phyloP scores from a whole-genome alignment of 2,329 filamentous ascomycete genomes.

The Alternaria tenuissima region DNA sequence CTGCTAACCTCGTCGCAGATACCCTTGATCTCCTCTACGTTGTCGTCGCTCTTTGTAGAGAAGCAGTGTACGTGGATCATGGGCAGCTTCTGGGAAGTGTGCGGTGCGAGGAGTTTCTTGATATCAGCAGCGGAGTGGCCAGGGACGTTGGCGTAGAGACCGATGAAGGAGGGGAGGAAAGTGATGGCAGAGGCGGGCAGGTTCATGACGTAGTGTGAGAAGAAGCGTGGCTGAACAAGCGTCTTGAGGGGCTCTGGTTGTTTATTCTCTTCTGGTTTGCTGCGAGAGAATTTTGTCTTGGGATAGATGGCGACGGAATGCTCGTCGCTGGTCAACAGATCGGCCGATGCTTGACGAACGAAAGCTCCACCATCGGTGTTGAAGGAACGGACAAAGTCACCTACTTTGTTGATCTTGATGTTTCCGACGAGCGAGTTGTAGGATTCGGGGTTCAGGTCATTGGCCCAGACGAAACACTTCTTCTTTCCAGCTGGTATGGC shows the following conservation, averaged over 20 bases:
- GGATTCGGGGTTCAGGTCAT: slow-evolving; percentile 94
- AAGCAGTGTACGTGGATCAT: slow-evolving; percentile 97
- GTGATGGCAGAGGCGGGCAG: slow-evolving; percentile 88
- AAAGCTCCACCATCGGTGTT: slow-evolving; percentile 85
- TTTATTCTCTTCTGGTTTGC: slow-evolving; percentile 24
- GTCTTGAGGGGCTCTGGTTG: slow-evolving; percentile 48
- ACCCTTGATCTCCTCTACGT: slow-evolving; percentile 65
- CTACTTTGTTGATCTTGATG: slow-evolving; percentile 80
- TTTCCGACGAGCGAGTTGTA: slow-evolving; percentile 75
- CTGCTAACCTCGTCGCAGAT: slow-evolving; percentile 73
- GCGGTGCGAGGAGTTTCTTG: slow-evolving; percentile 42
- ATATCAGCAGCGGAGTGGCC: slow-evolving; percentile 32
- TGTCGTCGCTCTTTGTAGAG: slow-evolving; percentile 79
- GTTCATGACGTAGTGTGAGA: slow-evolving; percentile 98
- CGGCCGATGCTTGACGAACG: slow-evolving; percentile 73
- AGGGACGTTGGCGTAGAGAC: slow-evolving; percentile 73
- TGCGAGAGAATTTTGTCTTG: slow-evolving; percentile 44
- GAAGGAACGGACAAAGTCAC: slow-evolving; percentile 75
- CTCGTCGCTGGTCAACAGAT: slow-evolving; percentile 63
- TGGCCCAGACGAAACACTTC: slow-evolving; percentile 92
- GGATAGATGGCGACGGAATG: slow-evolving; percentile 57
- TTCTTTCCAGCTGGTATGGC: slow-evolving; percentile 90
- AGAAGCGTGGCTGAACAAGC: slow-evolving; percentile 70
- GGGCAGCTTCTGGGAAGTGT: slow-evolving; percentile 68
- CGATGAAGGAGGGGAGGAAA: slow-evolving; percentile 80